Percentiles rank a stretch among this genome's conserved stretches.
These are phyloP conservation scores for Ogataea paraovalis DNA, from an alignment of 805 yeast species.

Conservation along the genomic window DNA sequence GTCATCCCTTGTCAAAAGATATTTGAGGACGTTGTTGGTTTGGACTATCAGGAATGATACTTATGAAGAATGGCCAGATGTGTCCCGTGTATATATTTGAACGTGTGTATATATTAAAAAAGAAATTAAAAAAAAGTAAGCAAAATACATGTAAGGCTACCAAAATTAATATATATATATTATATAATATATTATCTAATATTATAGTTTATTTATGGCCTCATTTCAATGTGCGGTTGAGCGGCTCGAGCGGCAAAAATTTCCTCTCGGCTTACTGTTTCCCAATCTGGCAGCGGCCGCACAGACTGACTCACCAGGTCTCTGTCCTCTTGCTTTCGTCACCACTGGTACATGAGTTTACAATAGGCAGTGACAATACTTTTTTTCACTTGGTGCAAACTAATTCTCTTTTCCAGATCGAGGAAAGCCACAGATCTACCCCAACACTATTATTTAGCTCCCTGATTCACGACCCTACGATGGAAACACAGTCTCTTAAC, in stretches of 20 bases:
- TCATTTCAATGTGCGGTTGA: neutral
- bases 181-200: too few species aligned
- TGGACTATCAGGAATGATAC: slow-evolving; percentile 25
- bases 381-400: neutral
- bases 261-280: neutral
- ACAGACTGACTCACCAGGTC: neutral
- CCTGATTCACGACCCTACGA: neutral
- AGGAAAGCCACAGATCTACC: neutral
- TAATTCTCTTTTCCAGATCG: neutral
- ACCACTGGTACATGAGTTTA: neutral
- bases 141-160: too few species aligned
- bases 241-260: neutral
- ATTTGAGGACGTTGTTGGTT: slow-evolving; percentile 72
- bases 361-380: neutral
- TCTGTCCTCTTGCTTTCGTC: neutral
- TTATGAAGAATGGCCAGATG: neutral
- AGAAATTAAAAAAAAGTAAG: too few species aligned
- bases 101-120: too few species aligned
- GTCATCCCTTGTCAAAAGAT: slow-evolving; percentile 74
- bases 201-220: too few species aligned
- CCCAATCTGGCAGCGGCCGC: neutral
- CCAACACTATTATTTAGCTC: neutral
- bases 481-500: neutral
- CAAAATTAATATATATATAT: too few species aligned
- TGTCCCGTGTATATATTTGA: neutral